Base-by-base conservation (phyloP, 1,284 basidiomycete genomes). In the Singerocomus inundabilis region DNA sequence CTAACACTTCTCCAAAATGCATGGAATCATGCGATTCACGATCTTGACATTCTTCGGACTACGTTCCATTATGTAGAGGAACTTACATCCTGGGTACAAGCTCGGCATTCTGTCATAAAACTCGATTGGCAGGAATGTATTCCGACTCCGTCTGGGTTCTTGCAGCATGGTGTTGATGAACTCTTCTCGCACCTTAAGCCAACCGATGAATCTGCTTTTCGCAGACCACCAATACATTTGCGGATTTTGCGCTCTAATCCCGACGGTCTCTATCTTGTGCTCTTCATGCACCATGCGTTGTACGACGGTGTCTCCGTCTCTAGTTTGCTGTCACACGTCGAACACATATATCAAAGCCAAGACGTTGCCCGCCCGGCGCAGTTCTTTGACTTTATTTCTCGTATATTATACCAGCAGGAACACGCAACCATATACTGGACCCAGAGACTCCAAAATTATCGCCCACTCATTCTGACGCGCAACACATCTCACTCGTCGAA, bases 241-340 rank as follows among this genome's bases (percentile, higher is more conserved):
- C 69, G 68, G 31, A 46, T 71, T 16, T 67, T 67, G 54, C 63
- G 50, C 34, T 49, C 55, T 25, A 35, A 50, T n/a, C 48, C 51
- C 15, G 49, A 48, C 6, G 34, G 50, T 18, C 47, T 55, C 44
- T 53, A 54, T 18, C 64, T 79, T 5, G 67, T 77, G 11, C 56
- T 79, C 6, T 66, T 72, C 32, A 66, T 79, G 61, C 78, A 79
- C 52, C 78, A 79, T 57, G 75, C 76, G 2, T 56, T 79, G n/a
- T 79, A 79, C 51, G 77, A 79, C 51, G 78, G 77, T 6, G 53
- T 74, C 12, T 76, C 76, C 13, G 58, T 79, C 24, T 60, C 62
- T 9, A 63, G 57, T 28, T 62, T 79, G 4, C 57, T 77, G 24
- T 55, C 69, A 9, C 48, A 59, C 25, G 67, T 79, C 2, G 57